phyloP scores from a whole-genome alignment of 306 rosid species.

The Prunus fruticosa region DNA sequence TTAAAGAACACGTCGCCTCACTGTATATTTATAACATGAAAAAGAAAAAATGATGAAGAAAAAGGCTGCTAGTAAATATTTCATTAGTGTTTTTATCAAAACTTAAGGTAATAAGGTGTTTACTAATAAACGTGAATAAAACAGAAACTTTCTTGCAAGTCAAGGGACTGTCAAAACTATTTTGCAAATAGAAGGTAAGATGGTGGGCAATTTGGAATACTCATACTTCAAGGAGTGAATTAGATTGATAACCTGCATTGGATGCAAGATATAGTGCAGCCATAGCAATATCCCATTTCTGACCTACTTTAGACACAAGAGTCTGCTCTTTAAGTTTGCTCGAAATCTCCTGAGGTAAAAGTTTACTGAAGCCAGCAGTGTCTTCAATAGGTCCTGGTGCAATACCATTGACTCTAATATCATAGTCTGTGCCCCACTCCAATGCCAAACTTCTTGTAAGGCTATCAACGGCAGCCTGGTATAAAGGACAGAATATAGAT shows the following conservation, averaged over 20 bases:
- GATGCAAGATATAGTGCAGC: slow-evolving; percentile 24
- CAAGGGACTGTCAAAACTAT: background rate
- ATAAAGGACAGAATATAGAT: background rate
- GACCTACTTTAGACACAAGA: background rate
- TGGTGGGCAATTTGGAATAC: background rate
- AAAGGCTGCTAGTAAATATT: background rate
- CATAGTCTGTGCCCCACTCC: slow-evolving; percentile 28
- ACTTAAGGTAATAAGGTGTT: background rate
- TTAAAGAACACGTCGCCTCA: too few relatives aligned
- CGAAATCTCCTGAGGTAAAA: slow-evolving; percentile 18
- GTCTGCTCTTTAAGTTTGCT: background rate
- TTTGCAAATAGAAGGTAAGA: background rate
- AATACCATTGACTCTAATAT: slow-evolving; percentile 23
- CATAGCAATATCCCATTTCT: slow-evolving; percentile 26
- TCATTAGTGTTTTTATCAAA: background rate
- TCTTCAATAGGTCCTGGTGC: slow-evolving; percentile 24
- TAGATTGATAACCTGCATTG: slow-evolving; percentile 4
- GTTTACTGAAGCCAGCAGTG: slow-evolving; percentile 19
- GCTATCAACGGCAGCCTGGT: slow-evolving; percentile 25
- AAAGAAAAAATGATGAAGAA: background rate
- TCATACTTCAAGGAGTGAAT: background rate
- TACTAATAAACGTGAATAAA: too few relatives aligned
- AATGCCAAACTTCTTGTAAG: slow-evolving; percentile 23
- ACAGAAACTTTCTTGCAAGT: background rate
- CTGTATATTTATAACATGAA: too few relatives aligned